Conservation (phyloP, 2,329 filamentous ascomycete genomes). For the Colletotrichum lupini region DNA sequence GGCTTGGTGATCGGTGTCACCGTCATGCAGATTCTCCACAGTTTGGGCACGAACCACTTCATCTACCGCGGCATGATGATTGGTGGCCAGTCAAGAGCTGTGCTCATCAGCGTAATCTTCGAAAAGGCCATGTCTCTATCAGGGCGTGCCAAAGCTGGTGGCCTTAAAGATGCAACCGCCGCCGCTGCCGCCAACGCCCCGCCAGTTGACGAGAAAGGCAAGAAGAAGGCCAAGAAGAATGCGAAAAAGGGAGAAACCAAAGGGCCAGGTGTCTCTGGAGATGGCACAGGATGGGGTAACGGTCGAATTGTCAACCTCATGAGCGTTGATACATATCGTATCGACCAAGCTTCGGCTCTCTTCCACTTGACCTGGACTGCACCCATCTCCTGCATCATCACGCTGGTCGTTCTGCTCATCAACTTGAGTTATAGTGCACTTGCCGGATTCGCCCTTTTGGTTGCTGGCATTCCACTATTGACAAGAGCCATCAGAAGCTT, state of each 20-base stretch:
- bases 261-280: conserved; percentile 65
- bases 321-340: conserved; percentile 93
- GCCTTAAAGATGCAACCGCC: conserved; percentile 54
- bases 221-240: conserved; percentile 52
- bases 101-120: conserved; percentile 88
- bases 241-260: conserved; percentile 52
- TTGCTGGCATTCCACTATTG: conserved; percentile 81
- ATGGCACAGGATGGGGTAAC: conserved; percentile 89
- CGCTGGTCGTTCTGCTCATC: conserved; percentile 81
- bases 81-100: conserved; percentile 84
- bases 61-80: conserved; percentile 93
- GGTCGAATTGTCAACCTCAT: conserved; percentile 93
- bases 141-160: conserved; percentile 87
- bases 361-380: conserved; percentile 94
- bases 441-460: conserved; percentile 84
- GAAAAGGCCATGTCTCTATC: conserved; percentile 93
- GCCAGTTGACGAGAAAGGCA: conserved; percentile 54
- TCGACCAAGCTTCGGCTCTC: conserved; percentile 88
- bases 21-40: conserved; percentile 85
- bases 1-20: conserved; percentile 88
- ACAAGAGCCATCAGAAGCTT: conserved; percentile 81
- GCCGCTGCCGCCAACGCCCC: conserved; percentile 50
- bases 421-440: conserved; percentile 93
- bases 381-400: conserved; percentile 81
- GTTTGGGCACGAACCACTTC: conserved; percentile 87